Percentiles rank a stretch among this genome's conserved stretches.
Conservation (phyloP, 176 grass and related monocot species). For the Tillandsia leiboldiana region DNA sequence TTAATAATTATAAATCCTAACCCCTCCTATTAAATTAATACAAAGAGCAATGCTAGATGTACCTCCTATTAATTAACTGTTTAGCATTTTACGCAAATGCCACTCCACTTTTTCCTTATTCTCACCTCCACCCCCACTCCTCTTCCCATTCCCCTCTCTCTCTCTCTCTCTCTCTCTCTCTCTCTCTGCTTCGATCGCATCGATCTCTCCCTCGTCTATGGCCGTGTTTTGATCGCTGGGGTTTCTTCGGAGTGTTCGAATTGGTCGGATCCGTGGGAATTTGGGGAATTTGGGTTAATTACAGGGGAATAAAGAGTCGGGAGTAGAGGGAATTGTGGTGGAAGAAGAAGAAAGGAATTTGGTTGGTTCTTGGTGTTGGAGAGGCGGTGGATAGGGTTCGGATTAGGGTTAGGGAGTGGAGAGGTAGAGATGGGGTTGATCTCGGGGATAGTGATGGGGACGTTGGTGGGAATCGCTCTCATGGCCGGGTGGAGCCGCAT, state of each 20-base stretch:
- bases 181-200: not conserved
- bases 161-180: not conserved
- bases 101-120: not conserved
- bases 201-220: not conserved
- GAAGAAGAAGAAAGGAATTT: not conserved
- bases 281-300: not conserved
- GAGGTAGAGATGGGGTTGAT: slow-evolving; percentile 59
- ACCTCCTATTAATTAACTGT: too few species aligned
- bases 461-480: slow-evolving; percentile 59
- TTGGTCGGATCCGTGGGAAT: not conserved
- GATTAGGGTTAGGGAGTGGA: not conserved
- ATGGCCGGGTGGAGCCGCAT: slow-evolving; percentile 54
- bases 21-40: too few species aligned
- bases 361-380: not conserved
- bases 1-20: too few species aligned
- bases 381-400: not conserved
- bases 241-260: not conserved
- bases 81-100: too few species aligned
- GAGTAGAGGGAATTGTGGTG: not conserved
- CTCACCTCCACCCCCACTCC: not conserved
- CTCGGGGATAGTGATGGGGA: slow-evolving; percentile 69
- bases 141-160: not conserved
- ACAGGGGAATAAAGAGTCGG: not conserved
- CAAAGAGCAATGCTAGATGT: too few species aligned
- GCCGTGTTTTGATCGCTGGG: not conserved